Evolutionary conservation across 257 asterid species (phyloP).

Genomic region (Jaltomata sinuosa): DNA sequence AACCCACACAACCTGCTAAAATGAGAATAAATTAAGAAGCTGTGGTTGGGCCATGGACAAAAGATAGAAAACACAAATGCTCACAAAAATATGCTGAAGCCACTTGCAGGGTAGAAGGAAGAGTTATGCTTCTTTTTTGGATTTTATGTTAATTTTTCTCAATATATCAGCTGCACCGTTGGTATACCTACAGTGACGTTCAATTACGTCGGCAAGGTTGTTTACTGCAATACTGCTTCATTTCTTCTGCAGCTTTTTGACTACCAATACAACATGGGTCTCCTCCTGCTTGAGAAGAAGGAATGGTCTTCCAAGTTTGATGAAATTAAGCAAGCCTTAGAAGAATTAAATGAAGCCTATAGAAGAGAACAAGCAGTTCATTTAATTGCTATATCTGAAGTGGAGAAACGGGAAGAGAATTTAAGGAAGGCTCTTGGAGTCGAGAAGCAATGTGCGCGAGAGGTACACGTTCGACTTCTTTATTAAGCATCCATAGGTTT

Average conservation of each 20-base stretch:
- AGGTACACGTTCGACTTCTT: constrained; percentile 45
- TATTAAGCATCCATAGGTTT: neutral
- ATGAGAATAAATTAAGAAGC: neutral
- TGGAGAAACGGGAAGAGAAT: constrained; percentile 84
- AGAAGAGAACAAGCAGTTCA: constrained; percentile 67
- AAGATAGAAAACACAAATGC: neutral
- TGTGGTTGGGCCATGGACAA: neutral
- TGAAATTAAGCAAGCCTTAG: constrained; percentile 49
- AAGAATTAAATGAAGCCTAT: constrained; percentile 45
- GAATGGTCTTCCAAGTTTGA: constrained; percentile 77
- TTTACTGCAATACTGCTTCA: neutral
- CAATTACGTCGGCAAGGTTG: neutral
- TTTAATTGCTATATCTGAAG: constrained; percentile 61
- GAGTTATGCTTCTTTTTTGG: neutral
- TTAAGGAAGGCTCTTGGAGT: constrained; percentile 88
- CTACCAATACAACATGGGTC: constrained; percentile 95
- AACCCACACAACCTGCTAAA: neutral
- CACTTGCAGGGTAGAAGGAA: neutral
- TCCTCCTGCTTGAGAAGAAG: constrained; percentile 84
- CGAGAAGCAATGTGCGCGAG: constrained; percentile 79
- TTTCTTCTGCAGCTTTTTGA: constrained; percentile 64
- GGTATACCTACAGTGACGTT: neutral
- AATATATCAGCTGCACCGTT: neutral
- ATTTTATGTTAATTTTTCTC: neutral
- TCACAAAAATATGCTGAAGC: neutral